Evolutionary conservation across 2,329 filamentous ascomycete genomes (phyloP), one percentile per base, ranked within the genome.

Genomic region (Pseudogymnoascus sp.): DNA sequence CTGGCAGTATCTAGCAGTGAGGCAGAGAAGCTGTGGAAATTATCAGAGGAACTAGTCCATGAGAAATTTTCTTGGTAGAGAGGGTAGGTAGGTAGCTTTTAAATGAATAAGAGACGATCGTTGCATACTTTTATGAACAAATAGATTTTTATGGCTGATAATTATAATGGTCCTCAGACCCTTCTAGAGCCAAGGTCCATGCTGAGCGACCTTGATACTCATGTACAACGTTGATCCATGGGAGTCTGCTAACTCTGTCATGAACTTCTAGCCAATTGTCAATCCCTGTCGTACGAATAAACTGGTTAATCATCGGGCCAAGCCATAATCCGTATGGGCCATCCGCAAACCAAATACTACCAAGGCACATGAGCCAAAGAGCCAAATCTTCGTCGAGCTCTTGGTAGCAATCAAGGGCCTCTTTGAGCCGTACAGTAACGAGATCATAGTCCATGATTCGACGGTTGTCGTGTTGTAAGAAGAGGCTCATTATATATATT

Each of bases 11-110:
- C 72, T 19, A 72, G 68, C 37, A 64, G 68, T 5, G 70, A 70
- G 37, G 78, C 79, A 0, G 75, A 77, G 64, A 77, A 68, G 69
- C 68, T 81, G 38, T 82, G 79, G 80, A 72, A 72, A 46, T 46
- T 80, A 56, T 80, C 76, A n/a, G 77, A 80, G 71, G 69, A 77
- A 66, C 66, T 81, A 59, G 78, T 80, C n/a, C 74, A 72, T 0
- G 72, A 79, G 63, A 70, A 75, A 62, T 79, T 79, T 65, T 40
- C 66, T 56, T 74, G 68, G 68, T 73, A 29, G 7, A 46, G 42
- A 62, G 15, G n/a, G 37, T 7, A 7, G n/a, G 4, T 17, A 3
- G 15, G 15, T 17, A 10, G 37, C 7, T 1, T 40, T 9, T 9
- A 3, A 7, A 40, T 40, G 37, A 13, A 17, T 40, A 7, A 19